phyloP scores from a whole-genome alignment of 2,329 filamentous ascomycete species.

The Ophiosphaerella korrae region DNA sequence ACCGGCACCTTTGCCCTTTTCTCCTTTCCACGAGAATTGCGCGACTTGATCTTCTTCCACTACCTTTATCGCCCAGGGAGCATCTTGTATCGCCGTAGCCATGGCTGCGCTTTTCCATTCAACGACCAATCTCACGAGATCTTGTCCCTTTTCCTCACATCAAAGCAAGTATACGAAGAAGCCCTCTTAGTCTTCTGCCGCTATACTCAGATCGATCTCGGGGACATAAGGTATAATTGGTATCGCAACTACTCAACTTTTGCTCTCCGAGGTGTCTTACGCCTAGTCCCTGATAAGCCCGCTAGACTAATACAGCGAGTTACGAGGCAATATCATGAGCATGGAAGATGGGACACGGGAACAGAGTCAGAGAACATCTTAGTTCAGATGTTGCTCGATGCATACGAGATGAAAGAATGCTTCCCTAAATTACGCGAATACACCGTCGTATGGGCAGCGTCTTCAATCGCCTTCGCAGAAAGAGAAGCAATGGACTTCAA shows the following conservation, averaged over 20 bases:
- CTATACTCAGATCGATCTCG: constrained; percentile 12
- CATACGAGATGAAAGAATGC: constrained; percentile 7
- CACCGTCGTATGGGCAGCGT: constrained; percentile 9
- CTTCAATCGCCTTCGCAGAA: not conserved
- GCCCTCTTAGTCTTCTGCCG: constrained; percentile 20
- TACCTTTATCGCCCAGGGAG: constrained; percentile 13
- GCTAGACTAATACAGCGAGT: constrained; percentile 10
- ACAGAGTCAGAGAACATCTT: not conserved
- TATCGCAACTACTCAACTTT: constrained; percentile 1
- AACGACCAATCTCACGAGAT: constrained; percentile 2
- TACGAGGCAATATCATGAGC: not conserved
- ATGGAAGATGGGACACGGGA: not conserved
- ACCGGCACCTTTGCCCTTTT: constrained; percentile 21
- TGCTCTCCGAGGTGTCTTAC: constrained; percentile 4
- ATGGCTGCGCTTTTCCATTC: not conserved
- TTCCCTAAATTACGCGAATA: constrained; percentile 20
- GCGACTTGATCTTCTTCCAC: constrained; percentile 26
- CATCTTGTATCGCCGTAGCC: constrained; percentile 7
- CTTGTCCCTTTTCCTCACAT: constrained; percentile 19
- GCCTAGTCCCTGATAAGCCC: constrained; percentile 20
- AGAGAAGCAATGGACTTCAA: not conserved
- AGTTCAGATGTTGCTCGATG: constrained; percentile 15
- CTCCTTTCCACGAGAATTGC: constrained; percentile 25
- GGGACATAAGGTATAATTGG: not conserved
- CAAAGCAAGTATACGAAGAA: constrained; percentile 25